Evolutionary conservation across 305 asterid species (phyloP).

Genomic region (Lippia alba): DNA sequence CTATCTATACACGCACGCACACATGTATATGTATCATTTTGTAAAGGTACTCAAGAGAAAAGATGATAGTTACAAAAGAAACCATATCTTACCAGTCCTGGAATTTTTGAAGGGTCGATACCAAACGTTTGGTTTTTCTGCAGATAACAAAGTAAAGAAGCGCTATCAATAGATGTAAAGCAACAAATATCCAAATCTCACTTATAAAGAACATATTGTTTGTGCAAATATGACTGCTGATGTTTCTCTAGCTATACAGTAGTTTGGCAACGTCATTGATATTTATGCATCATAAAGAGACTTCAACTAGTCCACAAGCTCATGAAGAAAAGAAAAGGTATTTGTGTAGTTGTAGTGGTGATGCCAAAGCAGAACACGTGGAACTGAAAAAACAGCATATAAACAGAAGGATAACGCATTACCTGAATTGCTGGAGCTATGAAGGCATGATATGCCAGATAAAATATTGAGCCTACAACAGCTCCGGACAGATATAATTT

Average conservation of each 20-base stretch:
- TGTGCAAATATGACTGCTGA: slow-evolving; percentile 29
- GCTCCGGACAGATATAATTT: slow-evolving; percentile 87
- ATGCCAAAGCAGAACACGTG: background rate
- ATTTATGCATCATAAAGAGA: slow-evolving; percentile 12
- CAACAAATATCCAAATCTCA: slow-evolving; percentile 13
- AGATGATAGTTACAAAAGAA: background rate
- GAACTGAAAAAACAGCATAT: too few species aligned
- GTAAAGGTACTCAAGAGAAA: background rate
- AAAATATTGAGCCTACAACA: slow-evolving; percentile 82
- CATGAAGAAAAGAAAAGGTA: too few species aligned
- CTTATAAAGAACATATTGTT: slow-evolving; percentile 16
- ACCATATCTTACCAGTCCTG: slow-evolving; percentile 62
- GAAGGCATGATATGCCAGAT: slow-evolving; percentile 72
- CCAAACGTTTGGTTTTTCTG: slow-evolving; percentile 47
- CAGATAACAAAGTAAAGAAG: slow-evolving; percentile 34
- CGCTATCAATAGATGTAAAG: slow-evolving; percentile 23
- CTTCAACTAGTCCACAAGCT: slow-evolving; percentile 10
- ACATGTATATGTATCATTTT: background rate
- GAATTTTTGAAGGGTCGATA: slow-evolving; percentile 51
- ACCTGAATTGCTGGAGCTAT: slow-evolving; percentile 69
- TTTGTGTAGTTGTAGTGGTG: background rate
- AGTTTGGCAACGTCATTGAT: slow-evolving; percentile 7
- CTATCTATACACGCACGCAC: background rate
- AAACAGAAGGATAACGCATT: background rate
- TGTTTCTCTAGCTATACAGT: slow-evolving; percentile 28